phyloP scores from a whole-genome alignment of 2,329 filamentous ascomycete species.

The Alternaria sp. region DNA sequence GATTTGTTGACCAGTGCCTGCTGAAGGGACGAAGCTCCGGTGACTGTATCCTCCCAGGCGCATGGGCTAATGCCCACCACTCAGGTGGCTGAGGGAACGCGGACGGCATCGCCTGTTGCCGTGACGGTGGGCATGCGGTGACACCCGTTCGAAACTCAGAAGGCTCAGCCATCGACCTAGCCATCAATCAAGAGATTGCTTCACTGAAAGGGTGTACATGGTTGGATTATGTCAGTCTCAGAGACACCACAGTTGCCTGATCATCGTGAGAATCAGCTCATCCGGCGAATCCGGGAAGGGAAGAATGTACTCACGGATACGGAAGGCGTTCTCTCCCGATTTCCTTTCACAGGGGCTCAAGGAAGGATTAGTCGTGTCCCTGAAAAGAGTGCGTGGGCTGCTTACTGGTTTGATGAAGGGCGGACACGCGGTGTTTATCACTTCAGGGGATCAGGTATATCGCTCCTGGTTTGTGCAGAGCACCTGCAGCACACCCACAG shows the following conservation, averaged over 20 bases:
- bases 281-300: neutral
- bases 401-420: conserved; percentile 5
- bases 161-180: neutral
- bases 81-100: neutral
- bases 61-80: neutral
- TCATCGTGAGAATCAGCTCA: neutral
- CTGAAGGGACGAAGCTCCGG: neutral
- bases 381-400: neutral
- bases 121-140: neutral
- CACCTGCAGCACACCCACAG: conserved; percentile 15
- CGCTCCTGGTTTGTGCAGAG: conserved; percentile 6
- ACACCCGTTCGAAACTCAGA: conserved; percentile 1
- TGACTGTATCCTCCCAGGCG: neutral
- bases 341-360: neutral
- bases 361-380: neutral
- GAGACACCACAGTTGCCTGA: neutral
- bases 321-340: neutral
- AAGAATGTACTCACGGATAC: neutral
- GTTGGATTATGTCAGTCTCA: neutral
- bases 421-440: conserved; percentile 8
- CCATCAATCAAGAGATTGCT: neutral
- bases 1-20: neutral
- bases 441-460: conserved; percentile 5
- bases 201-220: neutral
- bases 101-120: conserved; percentile 5